Evolutionary conservation across 345 rosid species (phyloP), one percentile per base, ranked within the genome.

Genomic region (Iberis pinnata): DNA sequence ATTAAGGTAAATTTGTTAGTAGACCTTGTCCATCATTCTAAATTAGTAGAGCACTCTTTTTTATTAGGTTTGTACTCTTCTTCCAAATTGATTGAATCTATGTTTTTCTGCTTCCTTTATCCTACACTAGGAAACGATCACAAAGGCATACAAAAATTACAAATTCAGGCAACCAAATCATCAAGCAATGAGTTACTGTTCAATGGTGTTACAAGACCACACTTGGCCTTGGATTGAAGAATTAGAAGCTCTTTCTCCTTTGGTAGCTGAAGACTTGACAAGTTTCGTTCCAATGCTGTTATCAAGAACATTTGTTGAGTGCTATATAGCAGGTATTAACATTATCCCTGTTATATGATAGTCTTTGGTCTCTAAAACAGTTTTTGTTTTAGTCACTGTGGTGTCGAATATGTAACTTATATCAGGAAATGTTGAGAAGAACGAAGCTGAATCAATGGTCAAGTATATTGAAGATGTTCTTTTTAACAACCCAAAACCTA

Each of bases 81-180:
- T 6, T 22, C 25, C 25, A 9, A 25, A 14, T n/a, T 53, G 45
- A 16, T 42, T 60, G 37, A 62, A 43, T 44, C 25, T 38, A 43
- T 39, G 52, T 56, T 32, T 31, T 44, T 35, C 37, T 56, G 27
- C 4, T 16, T n/a, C n/a, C n/a, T n/a, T n/a, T 39, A 29, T 49
- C 33, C 20, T 52, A 31, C 43, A 8, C 54, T 68, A 90, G 95
- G 98, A 90, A 77, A 75, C 74, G 78, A 77, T 77, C 36, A 75
- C 56, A 18, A 87, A 87, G 73, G 86, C 76, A 27, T 82, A 75
- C 50, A 75, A 81, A 57, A 90, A 90, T 69, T 71, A 73, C 47
- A 87, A 82, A 69, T 90, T 87, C 71, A 81, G 75, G 55, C 86
- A 82, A 61, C 98, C 98, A 18, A 81, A 71, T 70, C 84, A 78